A percentile compares a stretch with the other conserved stretches of the same genome.
Evolutionary conservation across 495 filamentous ascomycete genomes (phyloP).

Genomic region (Trichoderma erinaceum): DNA sequence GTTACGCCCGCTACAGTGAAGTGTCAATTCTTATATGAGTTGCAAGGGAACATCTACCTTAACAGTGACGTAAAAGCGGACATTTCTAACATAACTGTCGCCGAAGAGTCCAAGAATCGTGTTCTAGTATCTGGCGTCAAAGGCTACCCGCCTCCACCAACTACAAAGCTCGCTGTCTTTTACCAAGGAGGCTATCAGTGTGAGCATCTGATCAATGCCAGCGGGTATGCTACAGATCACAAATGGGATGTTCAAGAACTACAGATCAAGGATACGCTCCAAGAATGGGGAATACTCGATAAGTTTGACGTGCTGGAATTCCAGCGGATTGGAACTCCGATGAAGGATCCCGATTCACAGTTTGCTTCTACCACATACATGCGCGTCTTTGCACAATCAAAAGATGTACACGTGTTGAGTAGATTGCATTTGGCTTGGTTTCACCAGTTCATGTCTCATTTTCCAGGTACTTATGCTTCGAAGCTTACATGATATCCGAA

Average conservation of each 20-base stretch:
- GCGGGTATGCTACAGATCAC: conserved; percentile 37
- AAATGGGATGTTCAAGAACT: conserved; percentile 37
- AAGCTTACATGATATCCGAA: conserved; percentile 21
- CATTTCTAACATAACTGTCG: background rate
- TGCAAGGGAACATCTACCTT: conserved; percentile 51
- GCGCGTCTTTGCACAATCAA: conserved; percentile 29
- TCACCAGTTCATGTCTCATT: conserved; percentile 24
- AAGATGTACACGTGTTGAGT: conserved; percentile 17
- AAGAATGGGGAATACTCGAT: conserved; percentile 17
- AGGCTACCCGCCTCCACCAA: conserved; percentile 45
- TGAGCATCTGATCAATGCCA: conserved; percentile 29
- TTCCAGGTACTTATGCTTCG: conserved; percentile 21
- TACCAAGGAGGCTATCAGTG: conserved; percentile 43
- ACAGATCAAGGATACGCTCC: conserved; percentile 29
- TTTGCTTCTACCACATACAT: conserved; percentile 26
- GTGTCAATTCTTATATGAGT: conserved; percentile 53
- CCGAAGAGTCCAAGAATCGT: conserved; percentile 25
- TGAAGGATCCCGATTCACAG: conserved; percentile 28
- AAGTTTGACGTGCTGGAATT: conserved; percentile 26
- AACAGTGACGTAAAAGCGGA: conserved; percentile 45
- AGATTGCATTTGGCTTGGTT: conserved; percentile 19
- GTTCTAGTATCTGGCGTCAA: conserved; percentile 40
- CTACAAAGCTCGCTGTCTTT: conserved; percentile 48
- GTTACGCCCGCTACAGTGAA: conserved; percentile 42
- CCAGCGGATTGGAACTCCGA: conserved; percentile 26